Evolutionary conservation across 129 eudicot genomes (phyloP), one percentile per base, ranked within the genome.

Genomic region (Helianthus annuus): DNA sequence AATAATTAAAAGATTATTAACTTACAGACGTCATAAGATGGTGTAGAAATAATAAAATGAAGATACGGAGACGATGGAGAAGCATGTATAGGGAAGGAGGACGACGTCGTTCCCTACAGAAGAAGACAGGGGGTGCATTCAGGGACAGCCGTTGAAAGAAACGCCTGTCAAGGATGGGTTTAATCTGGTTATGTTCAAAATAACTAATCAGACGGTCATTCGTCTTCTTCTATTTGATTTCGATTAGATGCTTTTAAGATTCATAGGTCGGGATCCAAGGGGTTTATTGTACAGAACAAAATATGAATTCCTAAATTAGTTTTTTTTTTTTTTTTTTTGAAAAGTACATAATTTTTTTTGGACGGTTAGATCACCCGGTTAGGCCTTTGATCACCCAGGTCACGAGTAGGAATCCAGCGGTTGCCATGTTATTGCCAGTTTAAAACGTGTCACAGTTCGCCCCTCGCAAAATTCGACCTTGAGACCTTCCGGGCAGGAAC

Each of bases 21-120:
- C 85, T 81, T 76, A 81, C 85, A 59, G 85, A 72, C 72, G 85
- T 52, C 85, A 81, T 81, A 36, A 70, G 71, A 75, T 51, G 71
- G 17, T 39, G 52, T 12, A 9, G 75, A 22, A 42, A 54, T 69
- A 16, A 32, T 69, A 16, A 32, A 44, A 46, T 17, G 77, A 52
- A 62, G 61, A 69, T 51, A 69, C 54, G 78, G 40, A 48, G 51
- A 49, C 61, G 69, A 72, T n/a, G 10, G 54, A 49, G 52, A 51
- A 73, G 16, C 61, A 73, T 63, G 16, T 51, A 73, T 63, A 56
- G n/a, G 52, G 51, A 27, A 69, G 48, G 58, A 60, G 38, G 52
- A 17, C 29, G 22, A 51, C 16, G 14, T 14, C 3, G 16, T 12
- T 48, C 54, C 54, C 16, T 54, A 54, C 60, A 19, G 22, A 19